These are phyloP conservation scores for Penicillium goetzii DNA, from an alignment of 495 filamentous ascomycete genomes.

Conservation along the genomic window DNA sequence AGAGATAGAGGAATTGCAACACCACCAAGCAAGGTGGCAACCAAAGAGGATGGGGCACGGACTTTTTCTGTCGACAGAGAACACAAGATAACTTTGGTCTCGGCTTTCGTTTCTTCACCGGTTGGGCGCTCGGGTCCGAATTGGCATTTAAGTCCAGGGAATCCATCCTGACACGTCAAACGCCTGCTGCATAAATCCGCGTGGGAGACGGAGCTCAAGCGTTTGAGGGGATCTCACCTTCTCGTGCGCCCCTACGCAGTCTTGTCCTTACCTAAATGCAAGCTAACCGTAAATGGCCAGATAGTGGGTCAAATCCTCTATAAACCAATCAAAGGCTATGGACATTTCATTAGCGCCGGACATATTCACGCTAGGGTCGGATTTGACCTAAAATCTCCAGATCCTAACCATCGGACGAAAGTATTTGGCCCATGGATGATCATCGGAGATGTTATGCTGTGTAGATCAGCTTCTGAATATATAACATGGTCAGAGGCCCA, in stretches of 20 bases:
- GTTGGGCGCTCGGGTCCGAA: not conserved
- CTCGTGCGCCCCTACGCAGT: not conserved
- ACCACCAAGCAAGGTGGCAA: not conserved
- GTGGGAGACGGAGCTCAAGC: not conserved
- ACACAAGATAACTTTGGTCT: constrained; percentile 26
- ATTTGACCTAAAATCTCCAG: constrained; percentile 11
- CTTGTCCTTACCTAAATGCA: not conserved
- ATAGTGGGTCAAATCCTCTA: not conserved
- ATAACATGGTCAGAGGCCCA: not conserved
- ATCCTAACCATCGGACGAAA: not conserved
- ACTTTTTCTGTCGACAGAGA: constrained; percentile 30
- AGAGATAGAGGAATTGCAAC: not conserved
- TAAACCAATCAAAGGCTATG: not conserved
- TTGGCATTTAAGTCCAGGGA: not conserved
- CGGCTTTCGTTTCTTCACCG: constrained; percentile 28
- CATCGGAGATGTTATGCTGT: not conserved
- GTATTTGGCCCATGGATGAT: constrained; percentile 2
- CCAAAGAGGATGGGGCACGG: not conserved
- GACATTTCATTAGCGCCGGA: constrained; percentile 15
- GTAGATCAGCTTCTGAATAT: not conserved
- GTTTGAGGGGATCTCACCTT: not conserved
- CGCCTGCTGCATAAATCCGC: constrained; percentile 5
- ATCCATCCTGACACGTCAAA: constrained; percentile 7
- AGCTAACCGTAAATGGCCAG: not conserved
- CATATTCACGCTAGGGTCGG: constrained; percentile 18